Percentiles rank a stretch among this genome's conserved stretches.
Evolutionary conservation across 1,284 basidiomycete species (phyloP).

Genomic region (Psilocybe mexicana): DNA sequence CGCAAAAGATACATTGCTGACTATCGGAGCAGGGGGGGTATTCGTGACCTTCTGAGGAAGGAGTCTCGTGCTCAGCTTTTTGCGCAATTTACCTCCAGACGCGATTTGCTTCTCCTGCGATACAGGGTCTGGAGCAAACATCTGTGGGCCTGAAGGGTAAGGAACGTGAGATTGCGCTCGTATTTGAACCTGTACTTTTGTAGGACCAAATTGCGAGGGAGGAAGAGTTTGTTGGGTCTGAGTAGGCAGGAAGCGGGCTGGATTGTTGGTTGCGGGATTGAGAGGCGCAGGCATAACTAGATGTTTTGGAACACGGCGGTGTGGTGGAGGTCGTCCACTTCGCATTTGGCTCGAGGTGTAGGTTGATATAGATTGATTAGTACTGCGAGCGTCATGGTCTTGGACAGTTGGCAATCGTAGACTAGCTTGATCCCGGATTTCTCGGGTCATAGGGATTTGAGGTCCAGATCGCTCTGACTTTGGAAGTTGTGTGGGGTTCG

Average conservation of each 20-base stretch:
- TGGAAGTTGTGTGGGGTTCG: neutral
- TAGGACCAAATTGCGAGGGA: constrained; percentile 7
- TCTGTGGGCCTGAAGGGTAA: constrained; percentile 6
- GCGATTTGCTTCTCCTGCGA: constrained; percentile 26
- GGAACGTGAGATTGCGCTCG: constrained; percentile 11
- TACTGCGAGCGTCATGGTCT: constrained; percentile 22
- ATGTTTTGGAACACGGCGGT: constrained; percentile 47
- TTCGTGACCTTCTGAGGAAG: constrained; percentile 17
- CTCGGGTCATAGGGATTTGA: neutral
- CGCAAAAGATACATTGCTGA: constrained; percentile 26
- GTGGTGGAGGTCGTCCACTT: constrained; percentile 20
- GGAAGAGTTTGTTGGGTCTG: constrained; percentile 1
- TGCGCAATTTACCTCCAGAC: constrained; percentile 29
- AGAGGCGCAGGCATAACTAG: constrained; percentile 70
- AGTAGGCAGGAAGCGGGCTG: neutral
- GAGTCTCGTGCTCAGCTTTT: constrained; percentile 25
- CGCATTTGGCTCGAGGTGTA: constrained; percentile 21
- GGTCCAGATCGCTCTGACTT: neutral
- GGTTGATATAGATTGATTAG: constrained; percentile 26
- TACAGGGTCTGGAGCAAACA: constrained; percentile 5
- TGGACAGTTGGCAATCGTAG: constrained; percentile 6
- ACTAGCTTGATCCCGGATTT: neutral
- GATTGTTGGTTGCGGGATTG: constrained; percentile 19
- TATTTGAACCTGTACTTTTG: constrained; percentile 9
- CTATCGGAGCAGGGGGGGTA: constrained; percentile 19